Evolutionary conservation across 2,329 filamentous ascomycete genomes (phyloP).

Genomic region (Xylariaceae sp.): DNA sequence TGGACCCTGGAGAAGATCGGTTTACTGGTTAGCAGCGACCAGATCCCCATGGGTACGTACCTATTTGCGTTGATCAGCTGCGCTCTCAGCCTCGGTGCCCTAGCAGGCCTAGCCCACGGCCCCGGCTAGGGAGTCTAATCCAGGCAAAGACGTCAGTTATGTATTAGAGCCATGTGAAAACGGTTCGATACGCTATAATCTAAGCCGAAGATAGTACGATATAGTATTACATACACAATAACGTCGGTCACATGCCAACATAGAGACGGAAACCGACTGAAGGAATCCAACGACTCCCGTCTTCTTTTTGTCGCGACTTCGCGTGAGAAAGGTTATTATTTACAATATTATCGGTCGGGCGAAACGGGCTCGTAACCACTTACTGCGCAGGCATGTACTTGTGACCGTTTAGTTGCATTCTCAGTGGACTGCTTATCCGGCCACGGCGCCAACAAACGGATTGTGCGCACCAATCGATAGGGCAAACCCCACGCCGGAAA

Average conservation of each 20-base stretch:
- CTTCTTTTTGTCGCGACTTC: neutral
- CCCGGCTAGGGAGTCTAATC: slow-evolving; percentile 6
- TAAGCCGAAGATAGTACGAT: neutral
- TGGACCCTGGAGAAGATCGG: slow-evolving; percentile 16
- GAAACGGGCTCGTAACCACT: neutral
- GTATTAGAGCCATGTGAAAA: neutral
- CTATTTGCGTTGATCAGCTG: slow-evolving; percentile 32
- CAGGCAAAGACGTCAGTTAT: neutral
- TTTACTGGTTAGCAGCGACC: slow-evolving; percentile 23
- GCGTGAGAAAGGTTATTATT: neutral
- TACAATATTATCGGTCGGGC: neutral
- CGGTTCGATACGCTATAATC: neutral
- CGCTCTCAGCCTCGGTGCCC: slow-evolving; percentile 30
- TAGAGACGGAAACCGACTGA: no score
- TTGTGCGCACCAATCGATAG: slow-evolving; percentile 23
- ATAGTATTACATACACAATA: neutral
- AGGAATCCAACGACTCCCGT: neutral
- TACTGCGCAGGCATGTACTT: slow-evolving; percentile 9
- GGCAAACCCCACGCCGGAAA: slow-evolving; percentile 24
- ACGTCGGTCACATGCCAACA: neutral
- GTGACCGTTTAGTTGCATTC: slow-evolving; percentile 25
- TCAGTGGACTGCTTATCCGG: slow-evolving; percentile 20
- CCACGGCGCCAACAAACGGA: slow-evolving; percentile 26
- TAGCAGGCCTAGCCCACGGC: slow-evolving; percentile 17
- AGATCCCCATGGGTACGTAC: slow-evolving; percentile 12